Evolutionary conservation across 257 asterid genomes (phyloP).

Genomic region (Paulownia fortunei): DNA sequence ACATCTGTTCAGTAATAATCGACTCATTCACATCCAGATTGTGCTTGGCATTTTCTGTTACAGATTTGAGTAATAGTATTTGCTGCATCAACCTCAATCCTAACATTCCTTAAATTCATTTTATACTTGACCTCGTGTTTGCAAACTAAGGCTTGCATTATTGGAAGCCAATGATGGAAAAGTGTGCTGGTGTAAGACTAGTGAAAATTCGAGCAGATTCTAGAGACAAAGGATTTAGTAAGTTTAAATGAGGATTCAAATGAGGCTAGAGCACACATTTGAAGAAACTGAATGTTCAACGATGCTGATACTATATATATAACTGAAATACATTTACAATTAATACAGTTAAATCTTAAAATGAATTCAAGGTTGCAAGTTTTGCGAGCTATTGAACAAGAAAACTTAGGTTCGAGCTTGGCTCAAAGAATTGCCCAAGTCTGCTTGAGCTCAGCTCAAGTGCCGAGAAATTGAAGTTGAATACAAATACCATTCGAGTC

Average conservation of each 20-base stretch:
- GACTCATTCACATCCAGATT: no score
- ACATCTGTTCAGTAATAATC: no score
- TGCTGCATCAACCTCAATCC: background rate
- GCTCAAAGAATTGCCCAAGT: background rate
- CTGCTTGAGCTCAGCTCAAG: background rate
- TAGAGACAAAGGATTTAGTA: background rate
- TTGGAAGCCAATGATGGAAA: background rate
- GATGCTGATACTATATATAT: no score
- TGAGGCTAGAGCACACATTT: background rate
- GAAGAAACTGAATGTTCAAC: background rate
- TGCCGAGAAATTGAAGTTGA: background rate
- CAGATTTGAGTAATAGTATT: background rate
- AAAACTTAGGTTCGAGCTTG: background rate
- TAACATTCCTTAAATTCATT: background rate
- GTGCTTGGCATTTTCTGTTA: no score
- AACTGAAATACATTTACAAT: no score
- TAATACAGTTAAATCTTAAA: no score
- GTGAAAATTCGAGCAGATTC: background rate
- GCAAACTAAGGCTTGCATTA: background rate
- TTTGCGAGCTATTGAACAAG: background rate
- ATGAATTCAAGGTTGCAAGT: no score
- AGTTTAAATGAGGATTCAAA: background rate
- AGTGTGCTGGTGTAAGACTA: background rate
- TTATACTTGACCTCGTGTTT: background rate
- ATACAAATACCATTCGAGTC: background rate